Evolutionary conservation across 2,329 filamentous ascomycete genomes (phyloP).

Genomic region (Diaporthe vexans): DNA sequence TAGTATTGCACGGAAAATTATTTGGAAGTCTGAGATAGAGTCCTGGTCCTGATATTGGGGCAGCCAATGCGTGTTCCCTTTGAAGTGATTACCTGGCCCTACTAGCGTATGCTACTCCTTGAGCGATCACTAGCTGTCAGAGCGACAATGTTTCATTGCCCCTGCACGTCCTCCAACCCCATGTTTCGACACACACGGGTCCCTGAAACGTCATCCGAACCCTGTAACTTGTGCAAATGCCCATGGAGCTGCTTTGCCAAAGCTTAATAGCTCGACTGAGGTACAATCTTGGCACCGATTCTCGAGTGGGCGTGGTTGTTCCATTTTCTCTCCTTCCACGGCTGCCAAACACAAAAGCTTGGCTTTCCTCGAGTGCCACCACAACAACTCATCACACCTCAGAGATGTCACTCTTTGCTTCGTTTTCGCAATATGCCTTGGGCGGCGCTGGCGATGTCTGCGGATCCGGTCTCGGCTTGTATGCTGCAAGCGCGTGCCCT

Average conservation of each 20-base stretch:
- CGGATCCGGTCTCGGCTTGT: not conserved
- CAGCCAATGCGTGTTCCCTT: not conserved
- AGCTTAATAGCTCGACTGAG: not conserved
- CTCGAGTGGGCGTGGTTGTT: not conserved
- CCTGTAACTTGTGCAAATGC: conserved; percentile 1
- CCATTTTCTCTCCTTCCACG: not conserved
- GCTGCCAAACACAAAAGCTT: not conserved
- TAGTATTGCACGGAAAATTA: not conserved
- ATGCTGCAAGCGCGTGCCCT: not conserved
- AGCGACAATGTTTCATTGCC: not conserved
- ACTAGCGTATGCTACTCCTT: not conserved
- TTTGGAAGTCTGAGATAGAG: not conserved
- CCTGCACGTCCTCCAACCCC: not conserved
- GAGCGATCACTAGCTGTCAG: not conserved
- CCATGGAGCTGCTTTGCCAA: not conserved
- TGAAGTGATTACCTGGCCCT: not conserved
- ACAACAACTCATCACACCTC: not conserved
- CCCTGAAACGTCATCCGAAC: conserved; percentile 11
- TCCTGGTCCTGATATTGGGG: not conserved
- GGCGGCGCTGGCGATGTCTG: not conserved
- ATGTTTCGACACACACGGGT: not conserved
- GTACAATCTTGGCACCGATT: not conserved
- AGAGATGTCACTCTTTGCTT: not conserved
- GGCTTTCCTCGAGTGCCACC: too few species aligned
- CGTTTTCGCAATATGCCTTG: not conserved